Evolutionary conservation across 192 early-diverging fungal genomes (phyloP), one percentile per base, ranked within the genome.

Genomic region (Cetraspora pellucida): DNA sequence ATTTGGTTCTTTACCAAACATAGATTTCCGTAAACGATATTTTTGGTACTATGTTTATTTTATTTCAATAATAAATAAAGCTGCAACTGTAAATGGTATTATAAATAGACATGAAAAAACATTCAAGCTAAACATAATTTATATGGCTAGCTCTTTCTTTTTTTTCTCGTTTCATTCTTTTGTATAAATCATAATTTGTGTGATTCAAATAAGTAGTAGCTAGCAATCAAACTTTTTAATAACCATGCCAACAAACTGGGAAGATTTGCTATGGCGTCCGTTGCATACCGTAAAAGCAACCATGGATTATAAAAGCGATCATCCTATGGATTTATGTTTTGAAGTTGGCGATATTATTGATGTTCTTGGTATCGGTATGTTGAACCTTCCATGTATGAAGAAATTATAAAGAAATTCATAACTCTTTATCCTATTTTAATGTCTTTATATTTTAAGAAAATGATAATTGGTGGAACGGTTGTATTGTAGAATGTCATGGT

Each of bases 261-360:
- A 72, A 57, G 27, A 72, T 57, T 43, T 72, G 31, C 37, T 75
- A 31, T 81, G 80, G 80, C 11, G 46, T 16, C 77, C 80, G 37
- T 19, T 75, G n/a, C 72, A 81, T 50, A 58, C 55, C 43, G 77
- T 55, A 46, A 72, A 74, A 31, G 80, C 80, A 11, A 72, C 54
- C 23, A 58, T 49, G 27, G 61, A 61, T 2, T 81, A 81, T 46
- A 19, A 64, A 9, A 78, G 77, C 21, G 31, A 54, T n/a, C 80
- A 81, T 74, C 71, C 77, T n/a, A 75, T 81, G 80, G 80, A 81
- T 50, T 66, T 81, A 17, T 69, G n/a, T 44, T 81, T 81, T 74
- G 37, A 73, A n/a, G 65, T 37, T 25, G 80, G 77, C 23, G 77
- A 77, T 7, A 31, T 75, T 28, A 81, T 81, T 45, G 72, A 81